phyloP scores from a whole-genome alignment of 345 rosid genomes.

The Moricandia arvensis region DNA sequence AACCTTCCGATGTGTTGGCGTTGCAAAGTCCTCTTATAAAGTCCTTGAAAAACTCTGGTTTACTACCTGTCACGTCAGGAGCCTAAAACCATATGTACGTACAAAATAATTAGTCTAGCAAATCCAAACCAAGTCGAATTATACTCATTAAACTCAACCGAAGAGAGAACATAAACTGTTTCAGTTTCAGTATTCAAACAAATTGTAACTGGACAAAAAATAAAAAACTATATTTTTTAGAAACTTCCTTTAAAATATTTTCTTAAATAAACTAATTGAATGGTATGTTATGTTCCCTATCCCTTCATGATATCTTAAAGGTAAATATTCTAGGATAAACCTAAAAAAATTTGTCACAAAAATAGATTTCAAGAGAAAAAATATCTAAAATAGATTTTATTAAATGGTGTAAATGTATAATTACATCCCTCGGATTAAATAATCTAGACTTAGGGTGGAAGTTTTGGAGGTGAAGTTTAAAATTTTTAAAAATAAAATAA shows the following conservation, averaged over 20 bases:
- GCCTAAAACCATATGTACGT: slow-evolving; percentile 39
- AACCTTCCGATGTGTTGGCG: slow-evolving; percentile 51
- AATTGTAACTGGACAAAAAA: background rate
- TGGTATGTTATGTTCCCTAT: background rate
- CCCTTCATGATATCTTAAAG: background rate
- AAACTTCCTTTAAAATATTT: background rate
- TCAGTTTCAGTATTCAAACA: background rate
- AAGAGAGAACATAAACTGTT: background rate
- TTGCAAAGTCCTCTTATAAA: slow-evolving; percentile 51
- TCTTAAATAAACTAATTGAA: background rate
- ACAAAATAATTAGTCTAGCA: background rate
- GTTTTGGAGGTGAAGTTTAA: too few relatives aligned
- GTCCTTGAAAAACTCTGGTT: slow-evolving; percentile 40
- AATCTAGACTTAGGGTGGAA: too few relatives aligned
- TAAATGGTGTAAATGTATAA: too few relatives aligned
- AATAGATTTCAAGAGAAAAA: too few relatives aligned
- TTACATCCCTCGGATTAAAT: too few relatives aligned
- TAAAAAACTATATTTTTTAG: background rate
- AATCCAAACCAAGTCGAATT: background rate
- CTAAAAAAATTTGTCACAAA: too few relatives aligned
- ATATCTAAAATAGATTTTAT: too few relatives aligned
- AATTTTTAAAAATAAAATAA: too few relatives aligned
- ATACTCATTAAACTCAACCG: background rate
- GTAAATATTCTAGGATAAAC: too few relatives aligned
- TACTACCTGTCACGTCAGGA: slow-evolving; percentile 37